Base-by-base conservation (phyloP, 208 protist species). In the Crithidia bombi region DNA sequence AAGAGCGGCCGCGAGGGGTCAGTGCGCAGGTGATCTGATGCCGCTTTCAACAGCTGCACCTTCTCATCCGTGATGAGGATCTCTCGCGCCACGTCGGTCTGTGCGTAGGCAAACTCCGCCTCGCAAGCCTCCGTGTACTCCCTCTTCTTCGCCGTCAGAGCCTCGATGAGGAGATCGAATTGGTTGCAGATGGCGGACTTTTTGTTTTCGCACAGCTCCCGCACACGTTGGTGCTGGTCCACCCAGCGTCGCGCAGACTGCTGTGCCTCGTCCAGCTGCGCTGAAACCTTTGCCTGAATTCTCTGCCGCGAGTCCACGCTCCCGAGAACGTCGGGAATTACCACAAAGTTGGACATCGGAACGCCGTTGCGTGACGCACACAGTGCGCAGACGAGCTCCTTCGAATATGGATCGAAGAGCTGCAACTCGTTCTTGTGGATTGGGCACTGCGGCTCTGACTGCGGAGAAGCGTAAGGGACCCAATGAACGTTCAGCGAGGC, bases 111-210 rank as follows among this genome's bases (percentile, higher is more conserved):
- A 64, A 83, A 95, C 38, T 88, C 80, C 17, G 82, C 82, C 44
- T 92, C 86, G 72, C 86, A 92, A 0, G 81, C 65, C 68, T 96
- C 91, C 41, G 86, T 65, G 67, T 83, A 91, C 72, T 96, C 87
- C 14, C 77, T 62, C 32, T 79, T 52, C 69, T 96, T 96, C 21
- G 82, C 70, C 57, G 90, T 80, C 7, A 96, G 70, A 21, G 88
- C 88, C 19, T 88, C 67, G 7, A 87, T 51, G 15, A 96, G 79
- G 33, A 96, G 74, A 59, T 89, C 81, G 50, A 96, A 96, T 56
- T 96, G 91, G 68, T 86, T 76, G 39, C 78, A 69, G 26, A 96
- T 81, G 35, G 88, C 81, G 23, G 79, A 36, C 64, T 92, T 91
- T 63, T 90, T 87, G 57, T 73, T 82, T 32, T 89, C 73, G 43